Evolutionary conservation across 1,284 basidiomycete species (phyloP).

Genomic region (Ustilago loliicola): DNA sequence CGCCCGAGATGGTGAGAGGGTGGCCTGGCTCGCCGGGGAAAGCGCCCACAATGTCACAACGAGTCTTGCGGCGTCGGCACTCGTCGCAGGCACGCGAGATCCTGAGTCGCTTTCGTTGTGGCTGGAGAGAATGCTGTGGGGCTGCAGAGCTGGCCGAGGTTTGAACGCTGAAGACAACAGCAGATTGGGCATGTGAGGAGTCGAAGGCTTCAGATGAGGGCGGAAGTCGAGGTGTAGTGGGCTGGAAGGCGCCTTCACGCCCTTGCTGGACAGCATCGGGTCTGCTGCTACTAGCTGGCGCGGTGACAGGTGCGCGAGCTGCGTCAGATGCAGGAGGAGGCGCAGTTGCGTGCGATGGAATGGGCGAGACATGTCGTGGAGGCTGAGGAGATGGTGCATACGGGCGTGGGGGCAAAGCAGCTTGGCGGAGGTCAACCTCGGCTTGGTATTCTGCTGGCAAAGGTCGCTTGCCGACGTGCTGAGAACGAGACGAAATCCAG

Average conservation of each 20-base stretch:
- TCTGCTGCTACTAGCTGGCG: neutral
- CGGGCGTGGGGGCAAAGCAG: neutral
- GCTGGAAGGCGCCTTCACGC: neutral
- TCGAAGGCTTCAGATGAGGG: neutral
- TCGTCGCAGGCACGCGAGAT: slow-evolving; percentile 56
- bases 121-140: slow-evolving; percentile 25
- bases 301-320: neutral
- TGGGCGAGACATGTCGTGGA: neutral
- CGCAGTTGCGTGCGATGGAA: neutral
- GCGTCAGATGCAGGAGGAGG: neutral
- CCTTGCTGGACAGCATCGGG: neutral
- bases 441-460: slow-evolving; percentile 10
- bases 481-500: slow-evolving; percentile 1
- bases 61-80: slow-evolving; percentile 54
- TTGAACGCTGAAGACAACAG: neutral
- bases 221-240: neutral
- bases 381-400: neutral
- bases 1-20: slow-evolving; percentile 47
- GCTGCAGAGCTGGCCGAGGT: neutral
- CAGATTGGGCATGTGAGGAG: neutral
- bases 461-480: slow-evolving; percentile 11
- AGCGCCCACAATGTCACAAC: slow-evolving; percentile 55
- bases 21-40: slow-evolving; percentile 52
- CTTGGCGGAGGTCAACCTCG: neutral
- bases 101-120: slow-evolving; percentile 47